Conservation (phyloP, 805 yeast genomes). For the Kodamaea kakaduensis region DNA sequence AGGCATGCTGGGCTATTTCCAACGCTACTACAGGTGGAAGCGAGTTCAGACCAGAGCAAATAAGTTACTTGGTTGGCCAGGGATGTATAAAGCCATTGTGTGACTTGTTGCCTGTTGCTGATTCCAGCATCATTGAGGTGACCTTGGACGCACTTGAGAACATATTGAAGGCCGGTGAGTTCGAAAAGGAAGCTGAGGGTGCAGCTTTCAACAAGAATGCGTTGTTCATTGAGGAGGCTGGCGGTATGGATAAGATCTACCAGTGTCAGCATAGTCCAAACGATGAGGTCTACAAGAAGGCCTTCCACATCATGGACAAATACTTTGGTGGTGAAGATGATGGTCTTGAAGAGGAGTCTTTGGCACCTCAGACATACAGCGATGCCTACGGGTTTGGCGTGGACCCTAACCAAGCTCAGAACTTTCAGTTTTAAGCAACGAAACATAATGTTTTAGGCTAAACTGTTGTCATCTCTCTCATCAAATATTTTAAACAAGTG, state of each 20-base stretch:
- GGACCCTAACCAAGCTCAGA: constrained; percentile 50
- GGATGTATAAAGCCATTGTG: constrained; percentile 97
- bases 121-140: constrained; percentile 87
- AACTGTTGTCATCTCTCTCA: background rate
- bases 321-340: constrained; percentile 83
- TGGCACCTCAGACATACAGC: constrained; percentile 74
- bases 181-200: constrained; percentile 76
- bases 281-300: constrained; percentile 88
- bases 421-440: constrained; percentile 48
- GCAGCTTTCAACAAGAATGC: constrained; percentile 79
- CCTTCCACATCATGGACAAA: constrained; percentile 83
- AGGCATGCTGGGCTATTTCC: constrained; percentile 99
- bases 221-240: constrained; percentile 92
- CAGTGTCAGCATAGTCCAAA: constrained; percentile 89
- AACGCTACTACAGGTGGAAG: constrained; percentile 97
- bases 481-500: too few relatives aligned
- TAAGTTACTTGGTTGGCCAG: constrained; percentile 85
- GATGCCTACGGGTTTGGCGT: constrained; percentile 88
- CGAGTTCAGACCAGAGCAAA: constrained; percentile 87
- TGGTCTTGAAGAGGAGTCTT: constrained; percentile 58
- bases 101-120: constrained; percentile 84
- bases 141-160: constrained; percentile 94
- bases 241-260: constrained; percentile 95
- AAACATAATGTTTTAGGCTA: too few relatives aligned
- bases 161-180: constrained; percentile 89